Evolutionary conservation across 2,329 filamentous ascomycete species (phyloP), one percentile per base, ranked within the genome.

Genomic region (Aureobasidium sp.): DNA sequence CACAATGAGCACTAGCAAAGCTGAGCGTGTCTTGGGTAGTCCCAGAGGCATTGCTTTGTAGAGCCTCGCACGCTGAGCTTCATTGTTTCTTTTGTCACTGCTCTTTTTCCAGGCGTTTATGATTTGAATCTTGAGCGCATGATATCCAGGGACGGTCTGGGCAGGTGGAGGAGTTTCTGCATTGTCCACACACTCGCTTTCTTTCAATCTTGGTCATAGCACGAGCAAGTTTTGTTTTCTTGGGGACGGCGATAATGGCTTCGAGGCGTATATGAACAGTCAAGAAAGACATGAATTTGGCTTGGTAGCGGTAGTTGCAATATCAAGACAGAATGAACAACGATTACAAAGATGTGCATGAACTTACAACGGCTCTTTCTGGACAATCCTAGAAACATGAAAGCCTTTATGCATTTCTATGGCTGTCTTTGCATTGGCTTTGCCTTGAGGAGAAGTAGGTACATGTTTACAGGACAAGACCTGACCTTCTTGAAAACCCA

Each of bases 31-130:
- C 27, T 50, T 61, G 48, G 60, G 60, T 33, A 48, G 50, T 56
- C 60, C 60, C 42, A 56, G 49, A 48, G 60, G 60, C 17, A 35
- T 56, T 49, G 60, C 49, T 14, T 27, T 61, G 35, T 61, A 57
- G 29, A 5, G 17, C 14, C 15, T 48, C n/a, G 24, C 24, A 9
- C 24, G 17, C 17, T n/a, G 45, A 29, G 24, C 5, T 6, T 29
- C 7, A 15, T 48, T n/a, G 1, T 39, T 47, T 49, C 19, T 14
- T 59, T 48, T 27, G 45, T 48, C 15, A 9, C 24, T 31, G 24
- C 44, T 29, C 9, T 29, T 48, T 29, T 3, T 11, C 27, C 12
- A 31, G 15, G 27, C 24, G 45, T 31, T 24, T 29, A 9, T 31
- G 27, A 3, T 48, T 48, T 9, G 45, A 29, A 39, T 27, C 37